Base-by-base conservation (phyloP, 2,329 filamentous ascomycete species). In the Aspergillus fijiensis region DNA sequence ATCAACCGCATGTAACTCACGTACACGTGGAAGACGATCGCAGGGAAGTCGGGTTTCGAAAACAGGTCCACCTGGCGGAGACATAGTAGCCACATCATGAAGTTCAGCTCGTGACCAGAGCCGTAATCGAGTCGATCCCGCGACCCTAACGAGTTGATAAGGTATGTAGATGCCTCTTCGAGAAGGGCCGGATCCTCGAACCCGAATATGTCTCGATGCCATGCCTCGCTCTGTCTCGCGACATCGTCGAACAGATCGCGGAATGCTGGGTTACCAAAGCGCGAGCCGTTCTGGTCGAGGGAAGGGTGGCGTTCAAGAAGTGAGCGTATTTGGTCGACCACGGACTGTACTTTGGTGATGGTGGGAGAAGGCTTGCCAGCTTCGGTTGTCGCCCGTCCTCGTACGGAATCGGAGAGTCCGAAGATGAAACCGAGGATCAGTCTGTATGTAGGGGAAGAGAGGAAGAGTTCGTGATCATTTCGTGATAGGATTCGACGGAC, bases 101-200 rank as follows among this genome's bases (percentile, higher is more conserved):
- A 98, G 80, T 99, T 98, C 63, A 99, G 85, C 79, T 99, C 95
- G 76, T 99, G 95, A 2, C 95, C 95, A 0, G 92, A 97, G 54
- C 95, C 95, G 75, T 99, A 99, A 79, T 99, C 95, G 70, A 99
- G 95, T 47, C 94, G 86, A 55, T 85, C 85, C 49, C 88, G 85
- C 72, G 96, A 96, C 50, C 95, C 95, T 65, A 98, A 93, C 0
- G 90, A 89, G 70, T 96, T 85, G 64, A 85, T 79, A 35, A 99
- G 83, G 76, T 99, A 99, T 31, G 88, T 86, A 0, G 89, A 88
- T 5, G 90, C 80, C 73, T 99, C 95, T 3, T 83, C 77, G 51
- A 89, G 81, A 14, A 89, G 89, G 1, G 75, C 75, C 16, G 73
- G 56, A 51, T 79, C 69, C 2, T 73, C 59, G 16, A 80, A 56